These are phyloP conservation scores for Parasitella parasitica DNA, from an alignment of 371 early-diverging fungal genomes.

Conservation along the genomic window DNA sequence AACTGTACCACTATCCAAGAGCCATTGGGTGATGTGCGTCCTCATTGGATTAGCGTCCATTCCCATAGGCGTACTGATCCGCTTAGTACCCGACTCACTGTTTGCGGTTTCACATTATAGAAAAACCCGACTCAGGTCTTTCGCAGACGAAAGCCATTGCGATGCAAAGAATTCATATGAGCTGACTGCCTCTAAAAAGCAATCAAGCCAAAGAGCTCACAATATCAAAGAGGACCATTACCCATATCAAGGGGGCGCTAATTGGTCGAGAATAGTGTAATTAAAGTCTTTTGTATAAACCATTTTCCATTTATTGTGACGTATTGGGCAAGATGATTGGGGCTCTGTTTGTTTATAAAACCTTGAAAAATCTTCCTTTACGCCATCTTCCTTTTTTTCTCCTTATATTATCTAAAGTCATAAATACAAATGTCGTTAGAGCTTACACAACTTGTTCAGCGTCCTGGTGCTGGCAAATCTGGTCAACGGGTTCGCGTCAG, in stretches of 20 bases:
- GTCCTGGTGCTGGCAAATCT: conserved; percentile 29
- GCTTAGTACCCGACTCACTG: conserved; percentile 58
- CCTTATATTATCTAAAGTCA: neutral
- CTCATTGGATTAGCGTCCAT: conserved; percentile 65
- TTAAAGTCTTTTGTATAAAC: neutral
- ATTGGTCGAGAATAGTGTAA: neutral
- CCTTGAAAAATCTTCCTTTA: neutral
- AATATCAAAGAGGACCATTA: neutral
- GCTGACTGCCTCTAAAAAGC: neutral
- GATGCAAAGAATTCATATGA: neutral
- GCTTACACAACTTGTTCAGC: conserved; percentile 37
- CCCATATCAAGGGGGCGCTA: neutral
- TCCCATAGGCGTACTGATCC: conserved; percentile 69
- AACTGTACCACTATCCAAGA: conserved; percentile 44
- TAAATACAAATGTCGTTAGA: conserved; percentile 25
- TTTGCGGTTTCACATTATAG: conserved; percentile 4
- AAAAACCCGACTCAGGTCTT: neutral
- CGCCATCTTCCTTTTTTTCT: conserved; percentile 9
- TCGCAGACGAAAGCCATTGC: neutral
- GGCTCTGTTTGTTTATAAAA: neutral
- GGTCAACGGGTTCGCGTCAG: conserved; percentile 37
- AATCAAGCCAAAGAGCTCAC: neutral
- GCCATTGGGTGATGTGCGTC: conserved; percentile 71
- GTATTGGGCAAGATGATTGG: neutral
- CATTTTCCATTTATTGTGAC: neutral